Evolutionary conservation across 345 rosid species (phyloP).

Genomic region (Carallia brachiata): DNA sequence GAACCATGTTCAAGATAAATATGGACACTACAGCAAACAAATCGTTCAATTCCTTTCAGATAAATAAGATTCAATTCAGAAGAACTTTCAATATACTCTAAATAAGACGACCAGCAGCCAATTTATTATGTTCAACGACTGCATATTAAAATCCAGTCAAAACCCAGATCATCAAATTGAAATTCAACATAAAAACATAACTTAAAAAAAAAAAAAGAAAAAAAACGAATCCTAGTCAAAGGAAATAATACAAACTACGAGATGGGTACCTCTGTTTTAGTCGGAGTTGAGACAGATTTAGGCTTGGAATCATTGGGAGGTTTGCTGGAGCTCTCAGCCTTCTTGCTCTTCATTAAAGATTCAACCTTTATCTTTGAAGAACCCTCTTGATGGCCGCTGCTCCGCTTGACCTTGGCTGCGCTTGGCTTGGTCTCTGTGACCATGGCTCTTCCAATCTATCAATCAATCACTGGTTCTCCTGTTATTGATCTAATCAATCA

Average conservation of each 20-base stretch:
- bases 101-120: neutral
- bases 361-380: constrained; percentile 34
- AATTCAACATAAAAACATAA: neutral
- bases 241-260: neutral
- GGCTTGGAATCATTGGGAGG: constrained; percentile 38
- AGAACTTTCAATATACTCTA: neutral
- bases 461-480: neutral
- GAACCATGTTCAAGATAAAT: constrained; percentile 9
- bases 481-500: neutral
- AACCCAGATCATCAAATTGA: constrained; percentile 10
- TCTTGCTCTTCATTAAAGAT: constrained; percentile 45
- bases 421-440: constrained; percentile 45
- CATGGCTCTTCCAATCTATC: constrained; percentile 24
- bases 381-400: constrained; percentile 38
- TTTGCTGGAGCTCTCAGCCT: constrained; percentile 45
- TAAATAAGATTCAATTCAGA: constrained; percentile 1
- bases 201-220: neutral
- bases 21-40: neutral
- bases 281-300: constrained; percentile 39
- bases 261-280: constrained; percentile 56
- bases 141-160: neutral
- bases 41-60: constrained; percentile 10
- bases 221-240: neutral
- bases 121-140: neutral
- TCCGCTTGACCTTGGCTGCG: constrained; percentile 36